Base-by-base conservation (phyloP, 805 yeast species). In the Sugiyamaella smithiae region DNA sequence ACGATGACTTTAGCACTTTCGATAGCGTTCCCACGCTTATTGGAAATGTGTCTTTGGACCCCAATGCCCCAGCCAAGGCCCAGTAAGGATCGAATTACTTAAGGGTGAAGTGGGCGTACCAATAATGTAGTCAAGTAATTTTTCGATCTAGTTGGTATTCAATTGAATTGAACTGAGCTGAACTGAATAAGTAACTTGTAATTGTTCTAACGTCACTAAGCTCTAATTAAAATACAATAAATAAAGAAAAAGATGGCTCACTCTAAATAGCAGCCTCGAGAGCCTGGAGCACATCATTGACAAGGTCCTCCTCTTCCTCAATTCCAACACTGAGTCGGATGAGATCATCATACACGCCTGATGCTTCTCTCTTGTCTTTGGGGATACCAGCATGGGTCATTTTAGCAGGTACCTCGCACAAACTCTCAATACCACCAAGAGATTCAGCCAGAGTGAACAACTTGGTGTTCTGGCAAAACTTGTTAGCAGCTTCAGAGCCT, bases 371-470 rank as follows among this genome's bases (percentile, higher is more conserved):
- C 60, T 80, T 82, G 46, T 73, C 86, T 65, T 75, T 73, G 62
- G 93, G 88, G 67, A 87, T 87, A 65, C 95, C 95, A 48, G 91
- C 93, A 62, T 87, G 96, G 60, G 96, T 87, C 96, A 87, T 87
- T 50, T 81, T 80, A 41, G 95, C 93, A 36, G 96, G 96, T 43
- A 88, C 90, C 70, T 88, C 95, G 56, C 85, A 71, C 62, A 87
- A 74, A 6, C 90, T 82, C 72, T 88, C 96, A 55, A 88, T 82
- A 58, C 96, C 96, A 57, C 96, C 96, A 53, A 88, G 77, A 17
- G 95, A 86, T 72, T 88, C 96, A 49, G 96, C 95, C 63, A 88
- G 74, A 17, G 93, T 82, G 75, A 88, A 88, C 53, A 85, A 65
- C 71, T 83, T 79, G 54, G 95, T 85, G 40, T 80, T 63, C 40